Evolutionary conservation across 345 rosid species (phyloP).

Genomic region (Chamaenerion angustifolium): DNA sequence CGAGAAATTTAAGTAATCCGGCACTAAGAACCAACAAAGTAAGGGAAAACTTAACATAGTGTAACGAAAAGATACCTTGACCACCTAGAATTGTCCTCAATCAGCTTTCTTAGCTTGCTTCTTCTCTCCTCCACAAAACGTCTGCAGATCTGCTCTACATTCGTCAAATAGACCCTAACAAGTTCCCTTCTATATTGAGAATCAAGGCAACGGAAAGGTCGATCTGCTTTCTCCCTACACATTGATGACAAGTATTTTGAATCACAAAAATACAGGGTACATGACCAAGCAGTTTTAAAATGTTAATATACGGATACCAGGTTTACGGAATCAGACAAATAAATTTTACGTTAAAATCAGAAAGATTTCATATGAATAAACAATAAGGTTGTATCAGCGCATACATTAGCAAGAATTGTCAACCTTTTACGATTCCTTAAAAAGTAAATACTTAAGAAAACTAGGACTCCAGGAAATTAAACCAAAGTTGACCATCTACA

Average conservation of each 20-base stretch:
- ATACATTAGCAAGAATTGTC: no score
- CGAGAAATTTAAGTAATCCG: neutral
- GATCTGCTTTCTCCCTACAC: conserved; percentile 77
- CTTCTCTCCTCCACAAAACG: conserved; percentile 80
- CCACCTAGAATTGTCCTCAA: conserved; percentile 79
- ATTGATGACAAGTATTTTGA: conserved; percentile 3
- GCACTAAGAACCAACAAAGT: neutral
- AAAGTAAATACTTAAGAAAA: no score
- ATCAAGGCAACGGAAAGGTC: conserved; percentile 89
- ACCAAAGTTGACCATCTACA: no score
- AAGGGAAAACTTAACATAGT: neutral
- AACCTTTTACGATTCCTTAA: no score
- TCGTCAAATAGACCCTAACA: conserved; percentile 73
- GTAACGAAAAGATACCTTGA: conserved; percentile 37
- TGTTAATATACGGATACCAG: no score
- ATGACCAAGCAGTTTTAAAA: neutral
- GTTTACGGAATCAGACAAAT: no score
- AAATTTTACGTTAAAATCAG: no score
- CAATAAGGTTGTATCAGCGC: no score
- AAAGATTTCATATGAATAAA: no score
- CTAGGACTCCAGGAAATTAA: no score
- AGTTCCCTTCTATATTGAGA: conserved; percentile 80
- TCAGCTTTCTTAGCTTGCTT: conserved; percentile 49
- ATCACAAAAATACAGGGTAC: neutral
- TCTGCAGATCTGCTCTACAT: conserved; percentile 79